These are phyloP conservation scores for Lycium ferocissimum DNA, from an alignment of 257 asterid species.

Conservation along the genomic window DNA sequence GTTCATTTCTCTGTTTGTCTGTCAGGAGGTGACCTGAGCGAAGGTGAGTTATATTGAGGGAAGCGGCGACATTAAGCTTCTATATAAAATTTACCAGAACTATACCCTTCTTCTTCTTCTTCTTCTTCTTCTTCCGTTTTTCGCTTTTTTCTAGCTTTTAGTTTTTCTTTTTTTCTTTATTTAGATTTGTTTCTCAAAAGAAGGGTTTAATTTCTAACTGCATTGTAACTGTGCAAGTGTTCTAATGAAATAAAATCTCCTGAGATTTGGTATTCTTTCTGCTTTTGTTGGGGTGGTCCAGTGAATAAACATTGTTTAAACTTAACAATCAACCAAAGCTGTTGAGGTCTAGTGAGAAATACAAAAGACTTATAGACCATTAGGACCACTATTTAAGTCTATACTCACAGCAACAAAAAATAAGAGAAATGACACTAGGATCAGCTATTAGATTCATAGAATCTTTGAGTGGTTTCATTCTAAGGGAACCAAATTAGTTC, in stretches of 20 bases:
- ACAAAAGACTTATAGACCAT: neutral
- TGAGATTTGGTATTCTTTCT: slow-evolving; percentile 23
- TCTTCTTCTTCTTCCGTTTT: neutral
- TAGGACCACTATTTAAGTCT: neutral
- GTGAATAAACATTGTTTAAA: neutral
- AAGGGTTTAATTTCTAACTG: slow-evolving; percentile 30
- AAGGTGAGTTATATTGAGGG: slow-evolving; percentile 19
- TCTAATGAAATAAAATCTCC: neutral
- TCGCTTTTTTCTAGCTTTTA: neutral
- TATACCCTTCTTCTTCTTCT: neutral
- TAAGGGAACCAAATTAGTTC: slow-evolving; percentile 35
- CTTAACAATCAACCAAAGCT: neutral
- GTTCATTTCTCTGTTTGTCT: neutral
- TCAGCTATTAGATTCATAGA: slow-evolving; percentile 41
- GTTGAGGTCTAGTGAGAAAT: slow-evolving; percentile 3
- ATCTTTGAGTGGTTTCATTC: slow-evolving; percentile 34
- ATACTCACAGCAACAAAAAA: slow-evolving; percentile 20
- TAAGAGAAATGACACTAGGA: slow-evolving; percentile 24
- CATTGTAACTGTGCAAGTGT: slow-evolving; percentile 28
- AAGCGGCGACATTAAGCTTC: neutral
- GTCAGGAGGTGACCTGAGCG: neutral
- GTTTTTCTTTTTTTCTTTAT: neutral
- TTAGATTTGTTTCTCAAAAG: slow-evolving; percentile 11
- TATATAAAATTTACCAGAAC: neutral
- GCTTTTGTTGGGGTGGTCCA: neutral